Percentiles rank a stretch among this genome's conserved stretches.
These are phyloP conservation scores for Lotus japonicus DNA, from an alignment of 306 rosid species.

Conservation along the genomic window DNA sequence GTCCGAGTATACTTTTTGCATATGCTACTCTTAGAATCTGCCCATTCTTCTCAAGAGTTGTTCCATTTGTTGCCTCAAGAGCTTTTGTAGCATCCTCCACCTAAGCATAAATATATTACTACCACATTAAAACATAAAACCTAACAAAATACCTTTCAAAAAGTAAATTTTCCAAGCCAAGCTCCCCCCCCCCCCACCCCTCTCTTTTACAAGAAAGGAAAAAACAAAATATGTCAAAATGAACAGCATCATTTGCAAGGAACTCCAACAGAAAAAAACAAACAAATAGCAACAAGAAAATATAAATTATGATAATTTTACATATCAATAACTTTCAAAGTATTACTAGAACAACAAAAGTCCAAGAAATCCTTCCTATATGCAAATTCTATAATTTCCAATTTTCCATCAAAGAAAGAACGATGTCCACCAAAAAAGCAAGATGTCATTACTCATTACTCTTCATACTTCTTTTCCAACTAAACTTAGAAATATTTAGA, in stretches of 20 bases:
- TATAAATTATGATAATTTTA: not conserved
- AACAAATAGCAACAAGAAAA: not conserved
- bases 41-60: slow-evolving; percentile 85
- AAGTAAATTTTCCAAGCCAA: too few relatives aligned
- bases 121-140: slow-evolving; percentile 1
- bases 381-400: not conserved
- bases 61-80: slow-evolving; percentile 88
- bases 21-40: slow-evolving; percentile 92
- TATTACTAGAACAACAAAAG: not conserved
- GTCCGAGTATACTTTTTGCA: slow-evolving; percentile 93
- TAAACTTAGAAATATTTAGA: not conserved
- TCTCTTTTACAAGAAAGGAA: not conserved
- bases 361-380: not conserved
- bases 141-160: not conserved
- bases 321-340: not conserved
- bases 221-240: not conserved
- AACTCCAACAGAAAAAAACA: not conserved
- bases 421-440: not conserved
- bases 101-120: slow-evolving; percentile 29
- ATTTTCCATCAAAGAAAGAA: slow-evolving; percentile 4
- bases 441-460: not conserved
- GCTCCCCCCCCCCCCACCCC: too few relatives aligned
- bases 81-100: slow-evolving; percentile 96
- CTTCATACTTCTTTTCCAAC: not conserved
- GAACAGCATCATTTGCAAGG: not conserved